A percentile compares a stretch with the other conserved stretches of the same genome.
These are phyloP conservation scores for Globisporangium apiculatum DNA, from an alignment of 352 stramenopile species.

Conservation along the genomic window DNA sequence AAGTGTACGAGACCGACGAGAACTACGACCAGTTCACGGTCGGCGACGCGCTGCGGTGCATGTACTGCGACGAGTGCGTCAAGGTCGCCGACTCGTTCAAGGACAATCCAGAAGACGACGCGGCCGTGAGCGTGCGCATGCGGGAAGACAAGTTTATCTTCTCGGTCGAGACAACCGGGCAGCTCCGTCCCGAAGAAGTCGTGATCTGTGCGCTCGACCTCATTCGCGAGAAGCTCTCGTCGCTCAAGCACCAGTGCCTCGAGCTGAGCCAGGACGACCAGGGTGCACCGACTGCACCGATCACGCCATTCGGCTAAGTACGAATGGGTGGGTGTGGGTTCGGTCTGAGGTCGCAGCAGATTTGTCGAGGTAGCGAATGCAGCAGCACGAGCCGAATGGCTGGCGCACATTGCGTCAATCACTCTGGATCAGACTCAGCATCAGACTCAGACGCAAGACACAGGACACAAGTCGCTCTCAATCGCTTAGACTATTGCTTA, in stretches of 20 bases:
- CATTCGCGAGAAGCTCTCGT: constrained; percentile 82
- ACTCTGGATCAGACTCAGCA: too few species aligned
- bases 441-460: too few species aligned
- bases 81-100: constrained; percentile 91
- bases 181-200: constrained; percentile 79
- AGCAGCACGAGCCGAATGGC: too few species aligned
- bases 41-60: constrained; percentile 55
- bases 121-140: constrained; percentile 88
- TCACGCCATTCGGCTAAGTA: constrained; percentile 79
- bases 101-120: constrained; percentile 92
- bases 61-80: constrained; percentile 92
- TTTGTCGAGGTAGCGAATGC: not conserved
- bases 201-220: constrained; percentile 83
- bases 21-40: constrained; percentile 80
- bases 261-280: constrained; percentile 81
- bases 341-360: not conserved
- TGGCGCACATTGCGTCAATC: too few species aligned
- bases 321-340: not conserved
- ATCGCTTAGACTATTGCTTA: not conserved
- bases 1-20: constrained; percentile 93
- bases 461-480: too few species aligned
- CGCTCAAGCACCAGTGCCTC: constrained; percentile 81
- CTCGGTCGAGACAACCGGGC: constrained; percentile 91
- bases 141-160: constrained; percentile 95
- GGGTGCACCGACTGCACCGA: constrained; percentile 30